These are phyloP conservation scores for Hypoxylon perforatum DNA, from an alignment of 495 filamentous ascomycete species.

Conservation along the genomic window DNA sequence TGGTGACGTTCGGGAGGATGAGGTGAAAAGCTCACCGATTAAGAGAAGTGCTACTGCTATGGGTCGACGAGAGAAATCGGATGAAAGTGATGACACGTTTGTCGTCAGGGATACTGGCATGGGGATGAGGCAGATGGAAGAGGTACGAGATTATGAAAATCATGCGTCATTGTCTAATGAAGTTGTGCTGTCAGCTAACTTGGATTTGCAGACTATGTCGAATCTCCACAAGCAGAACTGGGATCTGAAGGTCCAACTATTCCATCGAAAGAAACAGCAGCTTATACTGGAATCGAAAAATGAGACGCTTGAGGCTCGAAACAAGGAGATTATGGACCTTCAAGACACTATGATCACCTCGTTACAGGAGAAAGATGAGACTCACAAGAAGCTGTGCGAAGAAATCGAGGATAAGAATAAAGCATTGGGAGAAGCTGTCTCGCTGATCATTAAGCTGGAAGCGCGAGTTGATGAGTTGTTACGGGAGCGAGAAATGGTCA, in stretches of 20 bases:
- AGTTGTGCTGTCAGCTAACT: slow-evolving; percentile 17
- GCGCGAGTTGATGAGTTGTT: slow-evolving; percentile 69
- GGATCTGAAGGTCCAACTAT: slow-evolving; percentile 86
- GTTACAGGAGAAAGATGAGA: slow-evolving; percentile 78
- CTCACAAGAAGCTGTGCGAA: slow-evolving; percentile 51
- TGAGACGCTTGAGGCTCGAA: slow-evolving; percentile 66
- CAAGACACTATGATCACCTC: slow-evolving; percentile 65
- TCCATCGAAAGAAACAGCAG: slow-evolving; percentile 73
- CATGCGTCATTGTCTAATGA: slow-evolving; percentile 5
- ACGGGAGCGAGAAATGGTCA: slow-evolving; percentile 55
- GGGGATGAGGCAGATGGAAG: slow-evolving; percentile 60
- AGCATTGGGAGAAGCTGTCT: slow-evolving; percentile 83
- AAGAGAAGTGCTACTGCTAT: slow-evolving; percentile 40
- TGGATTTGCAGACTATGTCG: slow-evolving; percentile 49
- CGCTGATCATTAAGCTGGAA: slow-evolving; percentile 81
- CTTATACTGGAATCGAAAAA: slow-evolving; percentile 68
- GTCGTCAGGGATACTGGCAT: slow-evolving; percentile 54
- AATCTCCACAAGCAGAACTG: slow-evolving; percentile 89
- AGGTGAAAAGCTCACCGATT: slow-evolving; percentile 48
- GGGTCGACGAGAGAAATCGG: slow-evolving; percentile 49
- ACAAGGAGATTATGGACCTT: slow-evolving; percentile 51
- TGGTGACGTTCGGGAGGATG: slow-evolving; percentile 36
- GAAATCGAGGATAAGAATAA: slow-evolving; percentile 82
- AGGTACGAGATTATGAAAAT: slow-evolving; percentile 43
- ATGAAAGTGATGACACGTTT: slow-evolving; percentile 44